Base-by-base conservation (phyloP, 2,329 filamentous ascomycete species). In the Pseudogymnoascus sp. region DNA sequence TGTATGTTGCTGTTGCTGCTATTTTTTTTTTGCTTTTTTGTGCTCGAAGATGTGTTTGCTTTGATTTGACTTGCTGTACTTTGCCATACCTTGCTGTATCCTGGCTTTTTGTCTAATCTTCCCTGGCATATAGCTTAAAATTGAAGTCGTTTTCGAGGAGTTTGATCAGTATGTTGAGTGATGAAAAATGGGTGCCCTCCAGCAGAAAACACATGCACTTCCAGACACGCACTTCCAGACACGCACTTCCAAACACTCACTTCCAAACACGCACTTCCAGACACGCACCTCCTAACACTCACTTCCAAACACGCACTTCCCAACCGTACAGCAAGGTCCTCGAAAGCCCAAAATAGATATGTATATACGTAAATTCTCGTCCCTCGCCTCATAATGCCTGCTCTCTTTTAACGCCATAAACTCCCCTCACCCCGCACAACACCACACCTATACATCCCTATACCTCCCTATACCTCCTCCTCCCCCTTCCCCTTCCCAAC, bases 91-190 rank as follows among this genome's bases (percentile, higher is more conserved):
- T 31, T 31, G 47, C 47, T 53, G 40, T n/a, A n/a, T 21, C 8
- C 40, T 53, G 25, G 47, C 47, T 53, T 53, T 40, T 53, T 53
- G 47, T 31, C 47, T 53, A 53, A 53, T 53, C n/a, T 53, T 53
- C 47, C n/a, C 42, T 53, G 47, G n/a, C 47, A 53, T 50, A 50
- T 53, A 53, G 47, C 47, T 53, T 53, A 53, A 53, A 53, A 53
- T 53, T 31, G 47, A 31, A 31, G 47, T 53, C 11, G 11, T 28
- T n/a, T 44, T 44, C 5, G 5, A 16, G 8, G 14, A 31, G 47
- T 12, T 53, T 53, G n/a, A 12, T 31, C 7, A 1, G 23, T 25
- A 3, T 53, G 23, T 53, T 14, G 14, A 16, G 23, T 28, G 7
- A 16, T 53, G 47, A 31, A n/a, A 8, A 25, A 25, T 25, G 2